Base-by-base conservation (phyloP, 176 grass and related monocot genomes). In the Phyllostachys edulis region DNA sequence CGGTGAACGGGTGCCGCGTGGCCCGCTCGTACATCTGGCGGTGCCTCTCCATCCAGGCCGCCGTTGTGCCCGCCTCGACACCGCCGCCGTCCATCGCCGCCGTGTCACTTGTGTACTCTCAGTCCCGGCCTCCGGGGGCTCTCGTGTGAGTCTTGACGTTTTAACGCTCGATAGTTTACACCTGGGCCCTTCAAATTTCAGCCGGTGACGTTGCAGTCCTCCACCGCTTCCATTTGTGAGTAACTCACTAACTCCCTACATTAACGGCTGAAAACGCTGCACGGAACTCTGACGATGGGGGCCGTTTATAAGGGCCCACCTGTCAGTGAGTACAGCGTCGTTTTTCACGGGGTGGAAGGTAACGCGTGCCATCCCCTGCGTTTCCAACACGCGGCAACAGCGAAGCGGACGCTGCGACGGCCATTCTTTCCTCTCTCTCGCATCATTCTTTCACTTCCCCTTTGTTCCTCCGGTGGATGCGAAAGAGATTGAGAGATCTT, bases 1-100 rank as follows among this genome's bases (percentile, higher is more conserved):
- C 79, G 24, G 82, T 87, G 91, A 98, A 98, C 1, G 87, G 89
- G 77, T 95, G 95, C 75, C 91, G 91, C 42, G 89, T 95, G 18
- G 89, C 90, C 6, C 82, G 89, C 69, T 93, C 71, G 73, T 98
- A 95, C 79, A 93, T 86, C 75, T 60, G 9, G 52, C 62, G 71
- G 82, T 91, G 87, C 79, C 44, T 81, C 37, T 74, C 76, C 67
- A 93, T n/a, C 95, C 92, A 92, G 14, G 89, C 76, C 46, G 72
- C 92, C 45, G 83, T 94, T 26, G 40, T 82, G 56, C 63, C 63
- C 61, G 21, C 63, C 6, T 59, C 76, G 21, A 63, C 49, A 38
- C 32, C 71, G 64, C 56, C 65, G 67, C 83, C 61, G 27, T 83
- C 86, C 86, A 89, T 87, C 75, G 71, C 85, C 77, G 72, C 63